phyloP scores from a whole-genome alignment of 2,329 filamentous ascomycete species.

The Aspergillus sp. region DNA sequence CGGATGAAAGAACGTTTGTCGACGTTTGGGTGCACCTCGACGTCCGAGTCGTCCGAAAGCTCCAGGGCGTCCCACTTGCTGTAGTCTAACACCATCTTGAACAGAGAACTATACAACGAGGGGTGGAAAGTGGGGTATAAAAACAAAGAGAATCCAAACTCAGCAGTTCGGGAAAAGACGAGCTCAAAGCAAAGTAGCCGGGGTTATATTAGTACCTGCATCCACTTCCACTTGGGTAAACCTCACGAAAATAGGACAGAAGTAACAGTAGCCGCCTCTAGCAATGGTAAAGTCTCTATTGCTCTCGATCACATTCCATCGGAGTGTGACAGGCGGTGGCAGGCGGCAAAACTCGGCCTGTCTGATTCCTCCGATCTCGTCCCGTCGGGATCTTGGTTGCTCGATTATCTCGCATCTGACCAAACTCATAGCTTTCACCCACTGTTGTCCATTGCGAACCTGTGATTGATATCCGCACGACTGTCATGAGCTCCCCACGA shows the following conservation, averaged over 20 bases:
- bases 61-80: conserved; percentile 77
- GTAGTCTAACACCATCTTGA: conserved; percentile 61
- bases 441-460: conserved; percentile 1
- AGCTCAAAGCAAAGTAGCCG: not conserved
- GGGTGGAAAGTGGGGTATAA: conserved; percentile 18
- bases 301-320: conserved; percentile 35
- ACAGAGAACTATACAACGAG: conserved; percentile 15
- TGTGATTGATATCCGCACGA: conserved; percentile 2
- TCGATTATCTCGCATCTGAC: conserved; percentile 8
- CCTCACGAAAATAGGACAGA: not conserved
- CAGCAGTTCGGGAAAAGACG: not conserved
- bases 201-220: not conserved
- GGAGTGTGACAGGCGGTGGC: conserved; percentile 25
- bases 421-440: not conserved
- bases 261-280: not conserved
- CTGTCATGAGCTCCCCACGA: conserved; percentile 21
- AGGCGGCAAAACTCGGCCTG: conserved; percentile 24
- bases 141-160: conserved; percentile 1
- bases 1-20: conserved; percentile 98
- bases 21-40: conserved; percentile 98
- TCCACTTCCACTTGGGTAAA: not conserved
- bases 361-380: conserved; percentile 19
- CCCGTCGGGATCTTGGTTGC: conserved; percentile 14
- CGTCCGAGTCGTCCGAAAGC: conserved; percentile 95
- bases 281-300: conserved; percentile 25